Base-by-base conservation (phyloP, 2,329 filamentous ascomycete genomes). In the Trichothecium roseum region DNA sequence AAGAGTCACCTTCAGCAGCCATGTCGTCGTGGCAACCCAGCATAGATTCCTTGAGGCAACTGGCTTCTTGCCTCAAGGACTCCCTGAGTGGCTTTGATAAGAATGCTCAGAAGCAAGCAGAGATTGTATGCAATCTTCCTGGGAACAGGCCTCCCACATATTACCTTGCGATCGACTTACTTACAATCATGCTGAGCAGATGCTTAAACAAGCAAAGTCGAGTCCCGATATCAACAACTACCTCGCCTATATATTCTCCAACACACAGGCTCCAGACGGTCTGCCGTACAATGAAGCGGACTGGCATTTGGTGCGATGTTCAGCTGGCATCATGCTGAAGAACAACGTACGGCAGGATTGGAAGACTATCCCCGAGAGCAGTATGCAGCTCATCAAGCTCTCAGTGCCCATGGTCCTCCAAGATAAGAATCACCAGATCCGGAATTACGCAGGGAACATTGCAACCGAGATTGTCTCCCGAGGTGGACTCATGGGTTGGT, bases 201-300 rank as follows among this genome's bases (percentile, higher is more conserved):
- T 96, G 85, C 84, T 98, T 49, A 71, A 77, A 45, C 84, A 94
- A 64, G 91, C 89, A 41, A 93, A 85, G 56, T 65, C 70, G 35
- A 91, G 84, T 9, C 88, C 88, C 33, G 89, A 96, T 57, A 84
- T 95, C 67, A 89, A 93, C 67, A 96, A 96, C 63, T 98, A 98
- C 60, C 78, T 98, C 30, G 84, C 85, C 47, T 95, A 84, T 60
- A 74, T 98, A 42, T 85, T 94, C 60, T 85, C 84, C 40, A 86
- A 74, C 48, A 57, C 75, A 38, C 69, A 78, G 43, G 65, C 69
- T 34, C 75, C 82, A 32, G 60, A 66, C 38, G 77, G 68, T 43
- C 64, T 84, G 53, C 65, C 66, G 46, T 72, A 74, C 47, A 72
- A 69, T 35, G 51, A 66, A 45, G 53, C 70, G 44, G 68, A 84